Percentiles rank a stretch among this genome's conserved stretches.
Conservation (phyloP, 2,329 filamentous ascomycete genomes). For the Venturia carpophila region DNA sequence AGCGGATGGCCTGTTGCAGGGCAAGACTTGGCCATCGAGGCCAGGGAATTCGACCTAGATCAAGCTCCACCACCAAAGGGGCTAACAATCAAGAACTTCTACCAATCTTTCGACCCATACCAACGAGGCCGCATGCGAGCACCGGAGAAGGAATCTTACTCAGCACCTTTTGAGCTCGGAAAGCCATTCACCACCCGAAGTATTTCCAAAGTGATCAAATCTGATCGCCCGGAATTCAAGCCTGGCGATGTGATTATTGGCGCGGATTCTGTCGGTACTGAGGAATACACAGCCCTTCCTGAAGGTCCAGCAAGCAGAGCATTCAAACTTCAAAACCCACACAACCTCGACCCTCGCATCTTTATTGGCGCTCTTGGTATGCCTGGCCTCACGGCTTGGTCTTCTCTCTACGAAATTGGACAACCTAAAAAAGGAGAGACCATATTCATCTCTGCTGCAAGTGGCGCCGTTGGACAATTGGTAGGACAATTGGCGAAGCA, state of each 20-base stretch:
- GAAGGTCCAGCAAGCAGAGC: slow-evolving; percentile 39
- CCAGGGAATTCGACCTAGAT: slow-evolving; percentile 59
- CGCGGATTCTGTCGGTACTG: slow-evolving; percentile 44
- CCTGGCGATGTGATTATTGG: slow-evolving; percentile 59
- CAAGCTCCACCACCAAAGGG: slow-evolving; percentile 55
- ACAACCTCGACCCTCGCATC: slow-evolving; percentile 55
- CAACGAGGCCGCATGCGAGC: slow-evolving; percentile 71
- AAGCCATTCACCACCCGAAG: slow-evolving; percentile 56
- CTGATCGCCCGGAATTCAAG: slow-evolving; percentile 54
- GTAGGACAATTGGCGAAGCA: slow-evolving; percentile 79
- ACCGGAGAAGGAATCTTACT: slow-evolving; percentile 58
- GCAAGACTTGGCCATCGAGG: slow-evolving; percentile 61
- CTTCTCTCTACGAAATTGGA: slow-evolving; percentile 66
- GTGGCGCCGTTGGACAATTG: slow-evolving; percentile 73
- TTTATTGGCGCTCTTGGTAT: slow-evolving; percentile 74
- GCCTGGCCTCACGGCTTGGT: slow-evolving; percentile 70
- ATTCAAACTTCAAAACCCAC: slow-evolving; percentile 58
- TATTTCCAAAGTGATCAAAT: slow-evolving; percentile 64
- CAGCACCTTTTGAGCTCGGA: slow-evolving; percentile 52
- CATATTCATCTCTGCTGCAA: slow-evolving; percentile 73
- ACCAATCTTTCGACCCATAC: slow-evolving; percentile 77
- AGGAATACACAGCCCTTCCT: slow-evolving; percentile 59
- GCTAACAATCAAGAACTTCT: slow-evolving; percentile 61
- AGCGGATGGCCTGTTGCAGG: slow-evolving; percentile 58
- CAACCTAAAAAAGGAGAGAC: slow-evolving; percentile 70